Percentiles rank a stretch among this genome's conserved stretches.
Conservation (phyloP, 768 basidiomycete genomes). For the Mycena pura region DNA sequence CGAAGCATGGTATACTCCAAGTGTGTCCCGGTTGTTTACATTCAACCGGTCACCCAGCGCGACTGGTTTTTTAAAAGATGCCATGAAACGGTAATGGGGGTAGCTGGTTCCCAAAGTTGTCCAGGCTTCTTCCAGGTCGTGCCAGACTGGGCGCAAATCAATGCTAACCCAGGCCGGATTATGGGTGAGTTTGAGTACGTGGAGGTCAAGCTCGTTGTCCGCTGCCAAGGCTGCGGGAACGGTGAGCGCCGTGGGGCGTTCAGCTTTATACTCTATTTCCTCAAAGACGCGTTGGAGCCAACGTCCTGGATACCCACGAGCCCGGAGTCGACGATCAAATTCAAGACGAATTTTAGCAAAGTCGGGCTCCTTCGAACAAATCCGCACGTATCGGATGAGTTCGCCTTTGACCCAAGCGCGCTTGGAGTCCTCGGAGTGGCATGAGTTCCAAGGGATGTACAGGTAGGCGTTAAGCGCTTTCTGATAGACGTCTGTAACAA, state of each 20-base stretch:
- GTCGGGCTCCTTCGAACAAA: slow-evolving; percentile 7
- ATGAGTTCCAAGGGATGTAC: no score
- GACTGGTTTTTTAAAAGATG: slow-evolving; percentile 9
- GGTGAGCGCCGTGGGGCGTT: slow-evolving; percentile 9
- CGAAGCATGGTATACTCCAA: not conserved
- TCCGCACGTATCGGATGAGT: no score
- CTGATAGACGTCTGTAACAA: slow-evolving; percentile 17
- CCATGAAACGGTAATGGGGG: not conserved
- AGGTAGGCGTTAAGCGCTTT: slow-evolving; percentile 21
- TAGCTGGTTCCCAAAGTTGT: not conserved
- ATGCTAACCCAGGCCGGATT: slow-evolving; percentile 7
- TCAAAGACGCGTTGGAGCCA: slow-evolving; percentile 16
- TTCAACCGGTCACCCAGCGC: slow-evolving; percentile 18
- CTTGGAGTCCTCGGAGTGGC: no score
- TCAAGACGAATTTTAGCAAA: slow-evolving; percentile 2
- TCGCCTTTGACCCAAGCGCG: no score
- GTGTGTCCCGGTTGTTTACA: slow-evolving; percentile 2
- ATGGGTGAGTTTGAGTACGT: slow-evolving; percentile 21
- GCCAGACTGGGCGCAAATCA: slow-evolving; percentile 2
- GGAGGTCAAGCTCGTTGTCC: not conserved
- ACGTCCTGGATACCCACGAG: slow-evolving; percentile 15
- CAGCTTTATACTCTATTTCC: slow-evolving; percentile 3
- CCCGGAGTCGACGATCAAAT: slow-evolving; percentile 5
- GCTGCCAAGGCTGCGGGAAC: not conserved
- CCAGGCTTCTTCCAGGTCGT: not conserved